Evolutionary conservation across 805 yeast species (phyloP).

Genomic region (Candida corydali): DNA sequence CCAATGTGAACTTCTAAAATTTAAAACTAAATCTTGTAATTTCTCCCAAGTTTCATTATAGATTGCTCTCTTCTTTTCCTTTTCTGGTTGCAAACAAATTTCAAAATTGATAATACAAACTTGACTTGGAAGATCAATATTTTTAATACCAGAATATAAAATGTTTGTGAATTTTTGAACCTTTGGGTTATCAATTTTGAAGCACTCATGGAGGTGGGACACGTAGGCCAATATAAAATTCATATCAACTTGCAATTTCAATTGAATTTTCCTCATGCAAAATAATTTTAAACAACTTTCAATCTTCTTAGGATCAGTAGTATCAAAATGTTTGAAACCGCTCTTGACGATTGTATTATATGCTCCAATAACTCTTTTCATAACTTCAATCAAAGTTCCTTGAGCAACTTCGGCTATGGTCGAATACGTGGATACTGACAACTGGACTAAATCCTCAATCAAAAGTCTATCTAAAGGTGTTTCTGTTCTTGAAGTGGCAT

Average conservation of each 20-base stretch:
- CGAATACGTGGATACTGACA: constrained; percentile 67
- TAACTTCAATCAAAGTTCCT: constrained; percentile 57
- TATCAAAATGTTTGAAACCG: constrained; percentile 46
- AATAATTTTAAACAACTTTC: constrained; percentile 64
- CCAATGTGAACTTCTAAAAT: constrained; percentile 49
- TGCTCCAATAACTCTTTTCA: constrained; percentile 67
- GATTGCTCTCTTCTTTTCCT: constrained; percentile 48
- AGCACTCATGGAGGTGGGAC: constrained; percentile 48
- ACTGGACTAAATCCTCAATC: constrained; percentile 58
- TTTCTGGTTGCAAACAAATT: constrained; percentile 60
- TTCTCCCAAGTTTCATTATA: constrained; percentile 38
- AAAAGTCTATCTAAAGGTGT: constrained; percentile 59
- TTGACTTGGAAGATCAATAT: constrained; percentile 30
- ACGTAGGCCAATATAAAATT: constrained; percentile 46
- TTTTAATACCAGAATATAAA: constrained; percentile 37
- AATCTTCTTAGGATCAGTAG: constrained; percentile 48
- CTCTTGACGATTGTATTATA: constrained; percentile 50
- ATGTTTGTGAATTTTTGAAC: constrained; percentile 53
- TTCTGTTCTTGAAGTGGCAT: constrained; percentile 69
- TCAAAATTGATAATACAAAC: constrained; percentile 49
- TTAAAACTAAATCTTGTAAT: constrained; percentile 36
- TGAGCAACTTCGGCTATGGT: constrained; percentile 71
- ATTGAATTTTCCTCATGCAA: constrained; percentile 51
- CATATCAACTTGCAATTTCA: constrained; percentile 56
- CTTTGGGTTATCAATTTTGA: constrained; percentile 51